Evolutionary conservation across 2,329 filamentous ascomycete genomes (phyloP).

Genomic region (Sodiomyces alkalinus): DNA sequence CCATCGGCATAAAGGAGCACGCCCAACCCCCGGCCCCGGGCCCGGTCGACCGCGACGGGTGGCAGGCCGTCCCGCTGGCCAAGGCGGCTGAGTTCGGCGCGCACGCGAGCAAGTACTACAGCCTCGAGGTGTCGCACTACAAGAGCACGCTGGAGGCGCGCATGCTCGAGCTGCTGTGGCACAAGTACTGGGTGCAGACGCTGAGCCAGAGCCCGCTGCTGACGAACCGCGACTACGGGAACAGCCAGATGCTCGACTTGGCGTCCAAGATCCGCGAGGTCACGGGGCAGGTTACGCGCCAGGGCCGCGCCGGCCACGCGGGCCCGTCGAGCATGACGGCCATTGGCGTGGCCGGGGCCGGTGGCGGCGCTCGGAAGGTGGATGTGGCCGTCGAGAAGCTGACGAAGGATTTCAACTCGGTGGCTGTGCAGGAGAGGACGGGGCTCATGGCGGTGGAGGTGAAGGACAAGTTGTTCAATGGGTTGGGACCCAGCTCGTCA

Average conservation of each 20-base stretch:
- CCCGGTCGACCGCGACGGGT: slow-evolving; percentile 35
- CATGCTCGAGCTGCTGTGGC: slow-evolving; percentile 82
- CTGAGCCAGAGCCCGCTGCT: slow-evolving; percentile 81
- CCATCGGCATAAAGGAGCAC: neutral
- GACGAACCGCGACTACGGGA: slow-evolving; percentile 84
- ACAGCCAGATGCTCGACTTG: slow-evolving; percentile 81
- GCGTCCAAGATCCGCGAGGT: slow-evolving; percentile 66
- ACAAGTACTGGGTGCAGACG: slow-evolving; percentile 98
- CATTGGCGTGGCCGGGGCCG: slow-evolving; percentile 12
- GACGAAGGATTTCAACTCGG: slow-evolving; percentile 42
- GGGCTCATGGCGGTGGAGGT: slow-evolving; percentile 46
- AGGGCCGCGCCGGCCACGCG: slow-evolving; percentile 14
- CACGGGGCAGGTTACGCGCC: slow-evolving; percentile 21
- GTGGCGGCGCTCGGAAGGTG: slow-evolving; percentile 11
- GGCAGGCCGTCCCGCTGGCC: slow-evolving; percentile 69
- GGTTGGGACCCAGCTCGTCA: slow-evolving; percentile 14
- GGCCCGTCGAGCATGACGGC: slow-evolving; percentile 10
- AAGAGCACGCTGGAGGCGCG: slow-evolving; percentile 83
- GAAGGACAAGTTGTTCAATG: slow-evolving; percentile 47
- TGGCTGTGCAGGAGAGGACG: slow-evolving; percentile 46
- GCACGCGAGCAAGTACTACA: slow-evolving; percentile 81
- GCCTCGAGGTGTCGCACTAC: slow-evolving; percentile 82
- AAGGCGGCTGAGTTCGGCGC: slow-evolving; percentile 96
- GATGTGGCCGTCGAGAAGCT: slow-evolving; percentile 43
- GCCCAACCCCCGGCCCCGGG: slow-evolving; percentile 20